Base-by-base conservation (phyloP, 2,329 filamentous ascomycete species). In the Hirsutella thompsonii region DNA sequence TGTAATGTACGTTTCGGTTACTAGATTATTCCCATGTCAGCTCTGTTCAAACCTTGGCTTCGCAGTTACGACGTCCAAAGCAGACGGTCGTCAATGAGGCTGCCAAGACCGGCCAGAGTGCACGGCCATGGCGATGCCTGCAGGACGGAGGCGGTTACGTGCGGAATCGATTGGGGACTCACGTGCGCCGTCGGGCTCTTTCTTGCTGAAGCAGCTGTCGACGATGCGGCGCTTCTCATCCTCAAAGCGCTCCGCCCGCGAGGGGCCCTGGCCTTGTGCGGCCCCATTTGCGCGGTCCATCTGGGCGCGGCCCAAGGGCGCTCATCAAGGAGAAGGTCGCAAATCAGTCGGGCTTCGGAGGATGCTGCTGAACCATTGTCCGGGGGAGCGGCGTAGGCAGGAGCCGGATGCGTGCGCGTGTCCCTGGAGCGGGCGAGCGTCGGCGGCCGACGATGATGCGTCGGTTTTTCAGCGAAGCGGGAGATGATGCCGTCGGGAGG, bases 171-270 rank as follows among this genome's bases (percentile, higher is more conserved):
- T 28, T 37, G n/a, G 33, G 20, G 28, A 74, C 83, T 57, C 74
- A 93, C 87, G 71, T 45, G 86, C 82, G 50, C 89, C 89, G 63
- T 94, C 85, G 34, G 77, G 72, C 57, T 96, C 92, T 55, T 81
- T 81, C 68, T 93, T 95, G 60, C 70, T 76, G 68, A 96, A 98
- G 66, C 89, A 95, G 63, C 85, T 94, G 47, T 94, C 84, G 49
- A 94, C 82, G 54, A 98, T 95, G 58, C 92, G 79, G 59, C 78
- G 75, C 71, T 95, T 94, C 71, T 98, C 92, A 57, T 96, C 88
- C 62, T 98, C 92, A 60, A 96, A 98, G 53, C 79, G 77, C 66
- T 94, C 87, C 42, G 90, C 90, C 52, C 60, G 59, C 46, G 49
- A 57, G 50, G 54, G 52, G 49, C 58, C 53, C 42, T 57, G 50